Evolutionary conservation across 805 yeast genomes (phyloP), one percentile per base, ranked within the genome.

Genomic region (Ogataea dorogensis): DNA sequence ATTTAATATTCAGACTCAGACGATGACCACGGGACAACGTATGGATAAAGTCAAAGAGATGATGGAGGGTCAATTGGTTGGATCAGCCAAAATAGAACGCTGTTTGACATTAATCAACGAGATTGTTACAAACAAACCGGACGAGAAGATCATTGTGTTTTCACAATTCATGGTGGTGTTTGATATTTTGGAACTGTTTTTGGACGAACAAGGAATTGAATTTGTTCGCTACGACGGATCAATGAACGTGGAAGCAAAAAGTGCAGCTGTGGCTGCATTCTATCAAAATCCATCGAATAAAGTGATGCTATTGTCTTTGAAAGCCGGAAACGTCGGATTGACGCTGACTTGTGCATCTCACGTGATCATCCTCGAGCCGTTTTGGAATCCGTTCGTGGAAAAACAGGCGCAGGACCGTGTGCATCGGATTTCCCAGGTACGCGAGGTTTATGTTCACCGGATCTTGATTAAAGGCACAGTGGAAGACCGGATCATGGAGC

Each of bases 371-470:
- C 72, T 86, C 67, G 98, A 93, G 58, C 97, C 98, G 12, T 93
- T 88, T 59, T 93, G 98, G 98, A 93, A 93, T 55, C 98, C 98
- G 2, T 93, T 73, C 58, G 96, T 91, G 7, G 98, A 93, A 62
- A 95, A 86, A 31, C 98, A 93, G 64, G 98, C 98, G 0, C 86
- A 86, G 73, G 98, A 88, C 56, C 75, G 98, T 47, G 95, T 94
- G 7, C 91, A 93, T 63, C 75, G 98, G 59, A 87, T 93, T 43
- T 96, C 98, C 5, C 98, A 93, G 63, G 71, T 75, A 18, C 70
- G 77, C 38, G 81, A 81, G 24, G 98, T 93, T 9, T 67, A 61
- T 43, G 83, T 93, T 13, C 82, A 91, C 61, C 70, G 88, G 44
- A 59, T 93, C 15, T 68, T 86, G 46, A 72, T 83, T 28, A 62